Conservation (phyloP, 169 alveolate species). For the Babesia ovis region DNA sequence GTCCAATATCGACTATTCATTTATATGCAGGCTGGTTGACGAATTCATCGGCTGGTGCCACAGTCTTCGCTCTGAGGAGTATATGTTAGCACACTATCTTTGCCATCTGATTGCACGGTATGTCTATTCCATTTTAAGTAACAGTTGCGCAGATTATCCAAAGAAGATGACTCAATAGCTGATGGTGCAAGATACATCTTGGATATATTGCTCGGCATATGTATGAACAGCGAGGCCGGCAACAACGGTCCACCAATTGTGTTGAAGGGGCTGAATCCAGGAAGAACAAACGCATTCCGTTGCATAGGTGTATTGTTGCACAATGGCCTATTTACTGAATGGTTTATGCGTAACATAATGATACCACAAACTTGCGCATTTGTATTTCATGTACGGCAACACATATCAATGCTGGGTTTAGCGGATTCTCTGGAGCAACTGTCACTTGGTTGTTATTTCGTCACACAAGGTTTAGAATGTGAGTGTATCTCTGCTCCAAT, state of each 20-base stretch:
- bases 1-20: background rate
- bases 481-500: constrained; percentile 17
- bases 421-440: background rate
- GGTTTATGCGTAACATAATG: constrained; percentile 33
- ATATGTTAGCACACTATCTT: constrained; percentile 10
- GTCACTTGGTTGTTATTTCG: constrained; percentile 20
- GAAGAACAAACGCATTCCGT: constrained; percentile 17
- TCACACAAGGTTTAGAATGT: background rate
- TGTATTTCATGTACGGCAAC: background rate
- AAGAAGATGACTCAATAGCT: background rate
- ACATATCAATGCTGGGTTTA: background rate
- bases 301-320: constrained; percentile 6
- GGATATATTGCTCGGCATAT: constrained; percentile 45
- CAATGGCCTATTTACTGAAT: constrained; percentile 7
- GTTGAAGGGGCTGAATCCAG: background rate
- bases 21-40: constrained; percentile 10
- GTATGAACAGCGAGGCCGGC: constrained; percentile 3
- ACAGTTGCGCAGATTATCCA: background rate
- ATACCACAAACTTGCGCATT: constrained; percentile 45
- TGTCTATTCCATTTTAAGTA: background rate
- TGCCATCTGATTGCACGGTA: constrained; percentile 17
- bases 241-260: background rate
- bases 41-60: constrained; percentile 27
- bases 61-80: constrained; percentile 21
- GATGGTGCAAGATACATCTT: constrained; percentile 22